Base-by-base conservation (phyloP, 495 filamentous ascomycete genomes). In the Aspergillus egyptiacus region DNA sequence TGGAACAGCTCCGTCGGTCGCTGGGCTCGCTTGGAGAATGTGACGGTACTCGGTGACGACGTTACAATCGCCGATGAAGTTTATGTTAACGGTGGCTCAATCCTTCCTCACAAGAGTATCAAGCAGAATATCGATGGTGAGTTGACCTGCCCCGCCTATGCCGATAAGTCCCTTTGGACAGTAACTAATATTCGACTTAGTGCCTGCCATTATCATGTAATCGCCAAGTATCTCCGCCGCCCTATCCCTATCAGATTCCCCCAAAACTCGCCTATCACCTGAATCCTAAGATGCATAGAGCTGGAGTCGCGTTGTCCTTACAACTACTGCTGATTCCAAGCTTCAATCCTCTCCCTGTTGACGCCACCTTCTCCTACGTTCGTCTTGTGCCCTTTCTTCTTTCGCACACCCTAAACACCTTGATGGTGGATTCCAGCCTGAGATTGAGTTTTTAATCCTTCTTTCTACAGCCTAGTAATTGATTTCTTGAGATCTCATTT, bases 21-120 rank as follows among this genome's bases (percentile, higher is more conserved):
- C 58, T 99, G 93, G 93, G 91, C 93, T 48, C 84, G 93, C 52
- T 73, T 99, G 60, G 93, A 99, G 78, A 98, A 98, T 61, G 93
- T 99, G 20, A 89, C 86, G 2, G 93, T 99, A 40, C 80, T 99
- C 34, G 93, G 93, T 55, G 94, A 99, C 68, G 93, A 99, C 67
- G 93, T 99, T n/a, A 96, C 89, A 46, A 95, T 99, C 66, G 90
- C 87, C 41, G 93, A 99, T 64, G 93, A 99, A 70, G 85, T 99
- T 32, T 97, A 99, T 67, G 94, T 97, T 64, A 99, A 99, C 71
- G 93, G 93, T 57, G 93, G 94, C 48, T 91, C 87, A 54, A 83
- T 99, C 51, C 73, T 99, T 59, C 93, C 93, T 17, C 93, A 99
- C 73, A 99, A 99, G 85, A 91, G 84, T 65, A 97, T 99, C 79